These are phyloP conservation scores for Aspergillus tanneri DNA, from an alignment of 2,329 filamentous ascomycete species.

Conservation along the genomic window DNA sequence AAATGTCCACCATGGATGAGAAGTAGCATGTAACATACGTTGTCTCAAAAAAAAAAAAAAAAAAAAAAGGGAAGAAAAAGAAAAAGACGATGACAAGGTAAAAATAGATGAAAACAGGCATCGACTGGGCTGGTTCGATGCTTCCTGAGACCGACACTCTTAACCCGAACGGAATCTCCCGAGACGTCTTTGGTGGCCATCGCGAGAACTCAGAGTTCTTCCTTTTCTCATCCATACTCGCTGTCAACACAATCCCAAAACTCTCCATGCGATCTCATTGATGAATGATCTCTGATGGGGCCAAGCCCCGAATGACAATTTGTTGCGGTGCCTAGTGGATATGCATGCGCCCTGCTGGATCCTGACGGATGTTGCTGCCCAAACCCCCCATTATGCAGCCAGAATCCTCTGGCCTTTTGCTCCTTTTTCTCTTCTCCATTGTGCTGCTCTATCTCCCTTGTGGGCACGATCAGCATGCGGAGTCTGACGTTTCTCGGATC, in stretches of 20 bases:
- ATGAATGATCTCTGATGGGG: constrained; percentile 13
- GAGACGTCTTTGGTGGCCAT: not conserved
- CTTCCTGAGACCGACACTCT: not conserved
- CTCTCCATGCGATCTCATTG: constrained; percentile 3
- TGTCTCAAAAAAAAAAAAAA: too few relatives aligned
- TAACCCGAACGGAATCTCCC: not conserved
- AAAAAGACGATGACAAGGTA: not conserved
- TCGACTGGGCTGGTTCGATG: too few relatives aligned
- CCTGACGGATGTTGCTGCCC: constrained; percentile 23
- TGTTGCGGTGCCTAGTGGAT: constrained; percentile 16
- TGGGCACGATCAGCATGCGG: constrained; percentile 20
- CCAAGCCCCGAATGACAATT: constrained; percentile 13
- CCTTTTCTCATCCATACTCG: not conserved
- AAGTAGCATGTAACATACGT: not conserved
- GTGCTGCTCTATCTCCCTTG: constrained; percentile 15
- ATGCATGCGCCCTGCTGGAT: constrained; percentile 22
- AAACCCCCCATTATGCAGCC: constrained; percentile 17
- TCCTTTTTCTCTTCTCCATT: not conserved
- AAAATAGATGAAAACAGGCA: too few relatives aligned
- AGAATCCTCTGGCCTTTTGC: constrained; percentile 12
- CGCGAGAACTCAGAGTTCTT: not conserved
- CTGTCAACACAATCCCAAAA: constrained; percentile 5
- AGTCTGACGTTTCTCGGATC: constrained; percentile 14
- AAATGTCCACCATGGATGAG: too few relatives aligned
- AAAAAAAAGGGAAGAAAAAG: not conserved